Evolutionary conservation across 2,329 filamentous ascomycete species (phyloP), one percentile per base, ranked within the genome.

Genomic region (Nemania sp.): DNA sequence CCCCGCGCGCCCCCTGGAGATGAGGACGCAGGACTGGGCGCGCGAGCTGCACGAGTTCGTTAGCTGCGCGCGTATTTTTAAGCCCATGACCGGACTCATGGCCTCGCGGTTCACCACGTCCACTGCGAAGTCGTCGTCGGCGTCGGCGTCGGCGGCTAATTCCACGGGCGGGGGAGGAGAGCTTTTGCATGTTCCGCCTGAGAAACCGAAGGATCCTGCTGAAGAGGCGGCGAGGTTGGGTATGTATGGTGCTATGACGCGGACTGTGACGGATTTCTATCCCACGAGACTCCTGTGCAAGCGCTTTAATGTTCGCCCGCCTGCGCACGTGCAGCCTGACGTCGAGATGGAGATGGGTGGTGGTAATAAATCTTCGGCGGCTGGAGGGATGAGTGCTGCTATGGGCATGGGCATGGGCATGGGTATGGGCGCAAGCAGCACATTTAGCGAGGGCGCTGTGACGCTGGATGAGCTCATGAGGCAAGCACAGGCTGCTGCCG

Each of bases 171-270:
- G 18, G 60, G 70, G 1, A 1, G 74, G 71, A 3, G 75, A 75
- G 1, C 69, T 77, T 1, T 68, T 87, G 7, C 80, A 89, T 18
- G 82, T 80, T 56, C 85, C 84, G 0, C 73, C 80, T 8, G 79
- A 82, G 26, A 93, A 90, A 73, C 85, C 86, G 3, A 85, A 89
- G 69, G 92, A 97, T 75, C 91, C 94, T 0, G 93, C 93, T 11
- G 92, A 94, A 77, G 90, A 93, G 73, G 96, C 96, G 1, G 96
- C 96, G 7, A 92, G 87, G 75, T 83, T 98, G 77, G 94, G 93
- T 65, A 97, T 98, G 94, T 98, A 94, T 80, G 96, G 96, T 0
- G 86, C 89, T 15, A 87, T 98, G 88, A 99, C 96, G 2, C 86
- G 96, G 69, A 89, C 86, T 24, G 84, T 86, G 0, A 79, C 88